These are phyloP conservation scores for Aaosphaeria pasadenensis DNA, from an alignment of 2,329 filamentous ascomycete species.

Conservation along the genomic window DNA sequence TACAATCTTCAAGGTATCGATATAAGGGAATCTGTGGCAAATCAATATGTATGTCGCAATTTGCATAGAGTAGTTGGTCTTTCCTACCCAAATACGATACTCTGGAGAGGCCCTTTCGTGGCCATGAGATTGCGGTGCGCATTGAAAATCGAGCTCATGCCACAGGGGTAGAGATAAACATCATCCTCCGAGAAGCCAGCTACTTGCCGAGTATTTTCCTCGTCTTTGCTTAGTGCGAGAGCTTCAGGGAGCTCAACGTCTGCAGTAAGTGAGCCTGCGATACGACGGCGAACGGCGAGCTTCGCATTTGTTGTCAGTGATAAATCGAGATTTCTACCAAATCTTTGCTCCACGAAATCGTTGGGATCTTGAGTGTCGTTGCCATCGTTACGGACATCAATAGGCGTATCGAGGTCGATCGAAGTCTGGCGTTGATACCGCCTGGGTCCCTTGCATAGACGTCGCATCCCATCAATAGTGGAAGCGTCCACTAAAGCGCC, in stretches of 20 bases:
- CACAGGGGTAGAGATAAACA: conserved; percentile 82
- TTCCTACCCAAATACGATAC: conserved; percentile 75
- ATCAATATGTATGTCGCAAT: conserved; percentile 2
- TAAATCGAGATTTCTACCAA: conserved; percentile 83
- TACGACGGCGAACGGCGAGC: conserved; percentile 79
- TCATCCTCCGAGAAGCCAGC: conserved; percentile 76
- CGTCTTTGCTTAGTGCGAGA: conserved; percentile 49
- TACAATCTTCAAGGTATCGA: conserved; percentile 92
- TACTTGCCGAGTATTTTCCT: conserved; percentile 42
- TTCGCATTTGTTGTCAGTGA: conserved; percentile 78
- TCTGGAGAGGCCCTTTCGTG: conserved; percentile 63
- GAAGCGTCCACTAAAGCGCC: conserved; percentile 58
- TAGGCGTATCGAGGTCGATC: conserved; percentile 38
- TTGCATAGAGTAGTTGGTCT: neutral
- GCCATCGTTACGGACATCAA: conserved; percentile 1
- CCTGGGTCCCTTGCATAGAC: conserved; percentile 66
- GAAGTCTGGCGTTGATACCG: conserved; percentile 70
- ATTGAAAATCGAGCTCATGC: conserved; percentile 95
- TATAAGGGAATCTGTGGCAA: conserved; percentile 72
- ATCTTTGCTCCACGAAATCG: conserved; percentile 88
- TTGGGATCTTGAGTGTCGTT: conserved; percentile 62
- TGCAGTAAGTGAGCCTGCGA: conserved; percentile 77
- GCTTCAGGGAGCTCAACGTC: conserved; percentile 66
- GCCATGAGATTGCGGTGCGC: conserved; percentile 72
- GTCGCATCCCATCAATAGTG: conserved; percentile 33